Evolutionary conservation across 768 basidiomycete genomes (phyloP), one percentile per base, ranked within the genome.

Genomic region (Fistulinella prunicolor): DNA sequence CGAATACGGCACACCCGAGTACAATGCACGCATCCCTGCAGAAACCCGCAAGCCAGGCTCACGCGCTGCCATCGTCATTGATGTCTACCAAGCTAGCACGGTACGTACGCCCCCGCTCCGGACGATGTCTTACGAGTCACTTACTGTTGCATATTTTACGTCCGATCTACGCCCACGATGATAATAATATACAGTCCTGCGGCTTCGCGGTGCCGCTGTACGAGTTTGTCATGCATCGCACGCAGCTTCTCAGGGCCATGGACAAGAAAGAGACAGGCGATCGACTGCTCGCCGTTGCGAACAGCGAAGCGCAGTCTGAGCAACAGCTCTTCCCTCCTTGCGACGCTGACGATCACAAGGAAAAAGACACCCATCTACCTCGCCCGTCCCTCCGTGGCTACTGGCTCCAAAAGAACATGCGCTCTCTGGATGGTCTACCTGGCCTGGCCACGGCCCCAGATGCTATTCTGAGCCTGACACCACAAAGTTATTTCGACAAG

Each of bases 161-260:
- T 28, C 28, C 28, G 12, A 6, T 6, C 4, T 32, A 10, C 13
- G 30, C 13, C 26, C 5, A 28, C 30, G n/a, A 39, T 46, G 12
- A 22, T 32, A 32, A 9, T 12, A 14, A 3, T 6, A 32, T 14
- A 3, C 13, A 86, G 85, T 82, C 82, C 6, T 87, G 84, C 51
- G 83, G 85, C 19, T 86, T 73, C 53, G 74, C 77, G 3, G 80
- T 86, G 29, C 84, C 85, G 5, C 71, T 76, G 52, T 85, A 79
- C 63, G 68, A 73, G 32, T 86, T 81, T 66, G 69, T 75, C 40
- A 67, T 68, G 13, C 77, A 83, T 50, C 80, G 85, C 17, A 75
- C 71, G 9, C 74, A 71, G 10, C 76, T 83, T 17, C 67, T 74
- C 28, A 66, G 74, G 32, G 68, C 58, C 61, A 67, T 70, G 17